phyloP scores from a whole-genome alignment of 2,329 filamentous ascomycete genomes.

The Microdochium paspali region DNA sequence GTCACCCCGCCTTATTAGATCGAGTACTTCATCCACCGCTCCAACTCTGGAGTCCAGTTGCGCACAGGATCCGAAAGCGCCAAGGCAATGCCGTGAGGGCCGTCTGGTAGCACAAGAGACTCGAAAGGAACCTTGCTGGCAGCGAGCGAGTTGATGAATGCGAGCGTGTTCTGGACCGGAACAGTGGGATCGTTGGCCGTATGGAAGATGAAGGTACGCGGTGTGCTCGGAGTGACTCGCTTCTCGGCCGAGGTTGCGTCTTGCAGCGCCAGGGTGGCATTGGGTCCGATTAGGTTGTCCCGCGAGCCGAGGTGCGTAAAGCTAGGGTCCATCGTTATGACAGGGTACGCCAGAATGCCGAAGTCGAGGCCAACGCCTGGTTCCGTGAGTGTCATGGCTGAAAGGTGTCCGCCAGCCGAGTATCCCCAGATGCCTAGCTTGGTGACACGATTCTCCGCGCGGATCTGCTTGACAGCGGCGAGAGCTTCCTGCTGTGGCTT shows the following conservation, averaged over 20 bases:
- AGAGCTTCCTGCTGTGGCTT: constrained; percentile 8
- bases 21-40: not conserved
- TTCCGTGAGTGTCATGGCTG: constrained; percentile 10
- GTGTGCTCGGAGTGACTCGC: not conserved
- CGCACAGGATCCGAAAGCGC: not conserved
- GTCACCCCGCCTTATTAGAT: not conserved
- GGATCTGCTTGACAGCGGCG: constrained; percentile 8
- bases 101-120: not conserved
- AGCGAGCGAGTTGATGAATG: not conserved
- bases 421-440: constrained; percentile 14
- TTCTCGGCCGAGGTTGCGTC: not conserved
- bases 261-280: constrained; percentile 5
- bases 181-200: not conserved
- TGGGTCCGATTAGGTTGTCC: constrained; percentile 9
- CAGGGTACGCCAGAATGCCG: constrained; percentile 12
- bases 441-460: constrained; percentile 5
- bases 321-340: constrained; percentile 10
- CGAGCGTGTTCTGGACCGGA: not conserved
- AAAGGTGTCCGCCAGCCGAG: constrained; percentile 13
- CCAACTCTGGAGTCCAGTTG: not conserved
- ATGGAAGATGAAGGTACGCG: not conserved
- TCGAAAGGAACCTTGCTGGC: not conserved
- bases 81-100: not conserved
- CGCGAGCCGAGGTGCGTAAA: constrained; percentile 9
- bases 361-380: constrained; percentile 10